Evolutionary conservation across 805 yeast species (phyloP), one percentile per base, ranked within the genome.

Genomic region (Wickerhamomyces rabaulensis): DNA sequence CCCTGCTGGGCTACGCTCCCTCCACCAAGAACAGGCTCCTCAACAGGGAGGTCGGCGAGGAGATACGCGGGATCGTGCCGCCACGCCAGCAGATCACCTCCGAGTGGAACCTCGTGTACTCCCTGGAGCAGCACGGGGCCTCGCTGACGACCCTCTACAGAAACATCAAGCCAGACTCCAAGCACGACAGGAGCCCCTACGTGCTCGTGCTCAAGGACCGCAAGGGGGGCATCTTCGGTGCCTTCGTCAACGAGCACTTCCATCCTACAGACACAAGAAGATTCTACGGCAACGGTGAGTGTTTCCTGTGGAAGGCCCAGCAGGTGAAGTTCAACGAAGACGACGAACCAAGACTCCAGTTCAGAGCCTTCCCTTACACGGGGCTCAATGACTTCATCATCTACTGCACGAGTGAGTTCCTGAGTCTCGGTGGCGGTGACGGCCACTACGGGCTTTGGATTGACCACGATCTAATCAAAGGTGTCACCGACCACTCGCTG

Each of bases 401-500:
- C 16, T 88, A 87, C 61, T 87, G 96, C 46, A 86, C 90, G 39
- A 79, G 80, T 50, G 73, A 78, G 22, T 89, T 81, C 58, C 69
- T 94, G 27, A 83, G 96, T 19, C 74, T 94, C 55, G 99, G 98
- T 1, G 92, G 95, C 0, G 95, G 97, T 1, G 84, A 84, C 55
- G 97, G 97, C 2, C 88, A 87, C 58, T 90, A 89, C 64, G 98
- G 97, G 0, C 69, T 94, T 15, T 92, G 95, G 89, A 70, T 90
- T 13, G 96, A 88, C 60, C 82, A 80, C 45, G 79, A 82, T 39
- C 71, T 92, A 38, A 69, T 76, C 46, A 74, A 75, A 45, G 99
- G 98, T 3, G 91, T 89, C 0, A 80, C 91, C 25, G 82, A 80
- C 57, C 74, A 80, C 2, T 85, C 92, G 44, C 79, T 80, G 23